Percentiles rank a stretch among this genome's conserved stretches.
These are phyloP conservation scores for Arctostaphylos glauca DNA, from an alignment of 148 eudicot genomes.

Conservation along the genomic window DNA sequence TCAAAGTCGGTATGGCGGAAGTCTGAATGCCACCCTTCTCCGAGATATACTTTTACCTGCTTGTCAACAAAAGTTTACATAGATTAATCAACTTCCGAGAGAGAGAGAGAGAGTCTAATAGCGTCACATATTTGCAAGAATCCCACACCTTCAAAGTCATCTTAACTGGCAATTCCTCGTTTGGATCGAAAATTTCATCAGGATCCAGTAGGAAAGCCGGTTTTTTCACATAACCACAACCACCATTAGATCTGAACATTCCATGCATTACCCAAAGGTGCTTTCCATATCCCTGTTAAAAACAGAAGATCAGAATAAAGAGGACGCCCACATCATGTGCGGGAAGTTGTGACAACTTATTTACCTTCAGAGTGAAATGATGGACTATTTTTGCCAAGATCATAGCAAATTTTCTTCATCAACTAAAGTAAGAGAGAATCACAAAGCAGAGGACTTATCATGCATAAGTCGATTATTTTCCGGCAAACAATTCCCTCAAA, in stretches of 20 bases:
- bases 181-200: slow-evolving; percentile 36
- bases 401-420: not conserved
- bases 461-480: not conserved
- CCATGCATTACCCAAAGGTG: slow-evolving; percentile 70
- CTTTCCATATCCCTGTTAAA: slow-evolving; percentile 53
- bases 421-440: not conserved
- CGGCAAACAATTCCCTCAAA: not conserved
- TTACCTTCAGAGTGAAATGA: not conserved
- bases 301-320: not conserved
- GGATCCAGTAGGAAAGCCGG: slow-evolving; percentile 46
- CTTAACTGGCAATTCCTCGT: slow-evolving; percentile 24
- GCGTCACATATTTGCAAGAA: not conserved
- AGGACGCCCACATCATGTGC: not conserved
- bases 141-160: slow-evolving; percentile 53
- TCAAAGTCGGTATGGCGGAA: slow-evolving; percentile 48
- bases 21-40: slow-evolving; percentile 72
- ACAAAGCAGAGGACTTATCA: slow-evolving; percentile 3
- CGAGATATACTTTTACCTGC: slow-evolving; percentile 62
- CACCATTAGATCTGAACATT: slow-evolving; percentile 73
- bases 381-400: not conserved
- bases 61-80: not conserved
- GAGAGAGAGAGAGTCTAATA: not conserved
- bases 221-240: slow-evolving; percentile 72
- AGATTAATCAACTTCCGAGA: too few relatives aligned
- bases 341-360: not conserved